Conservation (phyloP, 257 asterid genomes). For the Solanum rostratum region DNA sequence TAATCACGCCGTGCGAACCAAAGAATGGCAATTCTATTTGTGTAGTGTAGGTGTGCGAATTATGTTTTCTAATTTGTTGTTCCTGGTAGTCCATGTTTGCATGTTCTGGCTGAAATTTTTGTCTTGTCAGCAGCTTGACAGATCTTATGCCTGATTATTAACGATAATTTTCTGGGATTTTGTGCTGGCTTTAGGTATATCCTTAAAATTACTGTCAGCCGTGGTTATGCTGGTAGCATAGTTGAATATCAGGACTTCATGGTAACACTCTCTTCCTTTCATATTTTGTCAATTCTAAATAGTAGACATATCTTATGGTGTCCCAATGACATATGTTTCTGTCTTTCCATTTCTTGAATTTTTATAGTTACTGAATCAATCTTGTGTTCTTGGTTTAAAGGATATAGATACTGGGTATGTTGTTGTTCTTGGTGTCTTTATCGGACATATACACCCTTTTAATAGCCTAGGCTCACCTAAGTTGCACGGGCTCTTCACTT, state of each 20-base stretch:
- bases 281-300: not conserved
- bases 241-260: slow-evolving; percentile 86
- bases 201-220: slow-evolving; percentile 76
- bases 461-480: no score
- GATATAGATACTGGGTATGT: not conserved
- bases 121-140: not conserved
- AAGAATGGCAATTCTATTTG: not conserved
- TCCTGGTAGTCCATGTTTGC: not conserved
- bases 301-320: not conserved
- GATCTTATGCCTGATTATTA: not conserved
- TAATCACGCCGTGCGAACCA: not conserved
- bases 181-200: slow-evolving; percentile 47
- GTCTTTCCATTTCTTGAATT: not conserved
- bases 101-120: not conserved
- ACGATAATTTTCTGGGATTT: not conserved
- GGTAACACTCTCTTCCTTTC: slow-evolving; percentile 31
- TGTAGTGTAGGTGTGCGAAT: not conserved
- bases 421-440: not conserved
- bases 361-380: not conserved
- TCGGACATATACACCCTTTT: not conserved
- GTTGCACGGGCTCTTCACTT: no score
- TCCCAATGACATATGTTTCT: slow-evolving; percentile 4
- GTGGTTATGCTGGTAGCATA: slow-evolving; percentile 96
- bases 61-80: not conserved
- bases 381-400: not conserved